These are phyloP conservation scores for Orobanche coerulescens DNA, from an alignment of 257 asterid species.

Conservation along the genomic window DNA sequence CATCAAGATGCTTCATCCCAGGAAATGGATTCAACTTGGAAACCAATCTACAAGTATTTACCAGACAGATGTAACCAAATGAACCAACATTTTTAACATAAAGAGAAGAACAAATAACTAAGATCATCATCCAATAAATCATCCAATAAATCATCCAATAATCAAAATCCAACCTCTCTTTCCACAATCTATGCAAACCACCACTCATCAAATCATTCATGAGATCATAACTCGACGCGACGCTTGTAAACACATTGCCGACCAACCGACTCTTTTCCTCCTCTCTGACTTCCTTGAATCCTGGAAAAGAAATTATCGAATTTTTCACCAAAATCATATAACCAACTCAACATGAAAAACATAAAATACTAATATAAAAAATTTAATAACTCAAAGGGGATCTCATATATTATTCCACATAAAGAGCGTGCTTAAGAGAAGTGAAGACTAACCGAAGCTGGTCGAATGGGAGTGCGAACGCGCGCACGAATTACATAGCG, in stretches of 20 bases:
- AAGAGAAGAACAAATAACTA: neutral
- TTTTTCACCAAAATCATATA: neutral
- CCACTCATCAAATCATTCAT: conserved; percentile 97
- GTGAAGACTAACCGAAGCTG: conserved; percentile 57
- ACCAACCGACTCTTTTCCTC: conserved; percentile 81
- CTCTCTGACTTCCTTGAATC: conserved; percentile 74
- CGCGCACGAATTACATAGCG: conserved; percentile 31
- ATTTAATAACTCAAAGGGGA: neutral
- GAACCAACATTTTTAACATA: neutral
- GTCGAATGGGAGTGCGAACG: conserved; percentile 77
- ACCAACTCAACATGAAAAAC: neutral
- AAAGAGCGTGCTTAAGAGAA: neutral
- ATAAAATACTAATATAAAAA: neutral
- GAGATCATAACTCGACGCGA: conserved; percentile 78
- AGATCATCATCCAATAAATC: conserved; percentile 16
- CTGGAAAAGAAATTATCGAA: conserved; percentile 27
- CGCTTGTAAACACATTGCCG: conserved; percentile 78
- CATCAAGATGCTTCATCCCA: conserved; percentile 97
- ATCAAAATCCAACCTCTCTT: conserved; percentile 53
- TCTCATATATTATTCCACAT: neutral
- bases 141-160: neutral
- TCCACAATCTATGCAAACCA: conserved; percentile 89
- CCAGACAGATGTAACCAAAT: conserved; percentile 11
- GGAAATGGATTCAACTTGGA: conserved; percentile 86
- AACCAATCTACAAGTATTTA: conserved; percentile 47